Base-by-base conservation (phyloP, 257 asterid genomes). In the Penstemon davidsonii region DNA sequence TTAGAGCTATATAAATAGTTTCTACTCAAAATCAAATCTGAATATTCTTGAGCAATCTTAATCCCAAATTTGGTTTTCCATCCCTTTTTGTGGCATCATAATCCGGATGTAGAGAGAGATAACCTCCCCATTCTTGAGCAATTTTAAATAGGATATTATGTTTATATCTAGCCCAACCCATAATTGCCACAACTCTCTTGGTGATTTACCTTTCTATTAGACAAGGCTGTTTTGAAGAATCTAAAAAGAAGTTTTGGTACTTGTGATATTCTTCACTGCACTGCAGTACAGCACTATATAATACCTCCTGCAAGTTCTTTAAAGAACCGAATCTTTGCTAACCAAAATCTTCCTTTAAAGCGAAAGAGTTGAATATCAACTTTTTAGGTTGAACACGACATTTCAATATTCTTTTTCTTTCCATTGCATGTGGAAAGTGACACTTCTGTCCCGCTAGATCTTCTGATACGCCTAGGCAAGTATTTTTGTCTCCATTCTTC, bases 261-360 rank as follows among this genome's bases (percentile, higher is more conserved):
- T 62, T 19, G 33, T 19, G 50, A 40, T 60, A 68, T 75, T 69
- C 79, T 4, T 50, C 13, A 64, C 13, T 11, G 64, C 79, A 69
- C 68, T 62, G 18, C 18, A 15, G 0, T n/a, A n/a, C n/a, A n/a
- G 50, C n/a, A 37, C 10, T 19, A 6, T 46, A 43, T 57, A 82
- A 75, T 82, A 74, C 78, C 44, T 50, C 5, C 51, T 68, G 84
- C 87, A 75, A 79, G 80, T 65, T 73, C 79, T 79, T 75, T 77
- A 73, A 7, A 73, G 81, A 64, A 77, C 78, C 83, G 83, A 86
- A 83, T 7, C 33, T 25, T 25, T 25, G 33, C 33, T 25, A 70
- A 6, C 38, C 63, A 53, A 61, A 70, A 61, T 71, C 70, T 71
- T 62, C 51, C 38, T n/a, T 25, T 71, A 62, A 71, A 71, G 70